phyloP scores from a whole-genome alignment of 2,329 filamentous ascomycete species.

The Alternaria triticina region DNA sequence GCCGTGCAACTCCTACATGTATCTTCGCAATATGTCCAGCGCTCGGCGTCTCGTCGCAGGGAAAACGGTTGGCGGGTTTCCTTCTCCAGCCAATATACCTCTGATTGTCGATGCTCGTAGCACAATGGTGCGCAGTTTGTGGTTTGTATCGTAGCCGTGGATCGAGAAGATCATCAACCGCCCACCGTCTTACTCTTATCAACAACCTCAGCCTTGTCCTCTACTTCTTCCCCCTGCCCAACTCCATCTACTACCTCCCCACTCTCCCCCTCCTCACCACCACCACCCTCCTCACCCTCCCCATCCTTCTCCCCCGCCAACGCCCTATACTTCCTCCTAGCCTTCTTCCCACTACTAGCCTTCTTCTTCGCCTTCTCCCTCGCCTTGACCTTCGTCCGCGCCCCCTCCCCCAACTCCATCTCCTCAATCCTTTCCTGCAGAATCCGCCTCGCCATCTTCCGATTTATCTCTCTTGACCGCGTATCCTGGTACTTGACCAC shows the following conservation, averaged over 20 bases:
- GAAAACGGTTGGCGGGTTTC: not conserved
- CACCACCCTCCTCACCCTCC: slow-evolving; percentile 29
- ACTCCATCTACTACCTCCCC: not conserved
- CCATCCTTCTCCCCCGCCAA: slow-evolving; percentile 69
- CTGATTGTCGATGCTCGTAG: not conserved
- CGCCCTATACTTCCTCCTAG: slow-evolving; percentile 72
- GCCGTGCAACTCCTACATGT: not conserved
- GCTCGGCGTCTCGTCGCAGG: not conserved
- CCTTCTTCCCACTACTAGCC: slow-evolving; percentile 82
- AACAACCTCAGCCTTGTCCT: not conserved
- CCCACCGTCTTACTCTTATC: not conserved
- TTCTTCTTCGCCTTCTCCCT: slow-evolving; percentile 71
- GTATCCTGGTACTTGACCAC: slow-evolving; percentile 95
- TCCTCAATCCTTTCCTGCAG: slow-evolving; percentile 81
- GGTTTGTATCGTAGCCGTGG: not conserved
- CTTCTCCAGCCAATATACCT: not conserved
- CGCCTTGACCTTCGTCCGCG: slow-evolving; percentile 69
- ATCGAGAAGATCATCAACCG: not conserved
- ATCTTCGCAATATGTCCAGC: not conserved
- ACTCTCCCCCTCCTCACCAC: slow-evolving; percentile 16
- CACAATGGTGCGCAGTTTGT: not conserved
- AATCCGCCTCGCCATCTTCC: slow-evolving; percentile 79
- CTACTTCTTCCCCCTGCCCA: no score
- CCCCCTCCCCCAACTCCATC: slow-evolving; percentile 72
- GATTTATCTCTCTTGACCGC: slow-evolving; percentile 83